phyloP scores from a whole-genome alignment of 768 basidiomycete species.

The Lactarius hatsudake region DNA sequence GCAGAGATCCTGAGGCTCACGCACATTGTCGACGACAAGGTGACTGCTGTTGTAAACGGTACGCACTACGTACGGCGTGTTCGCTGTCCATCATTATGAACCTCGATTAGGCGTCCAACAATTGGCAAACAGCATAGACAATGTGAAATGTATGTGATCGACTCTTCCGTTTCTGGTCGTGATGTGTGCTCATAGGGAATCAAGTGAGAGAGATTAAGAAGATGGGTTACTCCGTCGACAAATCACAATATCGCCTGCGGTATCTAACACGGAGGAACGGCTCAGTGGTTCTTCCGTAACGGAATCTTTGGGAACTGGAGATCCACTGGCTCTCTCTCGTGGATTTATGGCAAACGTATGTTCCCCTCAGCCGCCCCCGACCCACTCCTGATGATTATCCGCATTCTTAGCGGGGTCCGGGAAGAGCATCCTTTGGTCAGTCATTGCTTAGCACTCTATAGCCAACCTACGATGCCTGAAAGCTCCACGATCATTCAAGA shows the following conservation, averaged over 20 bases:
- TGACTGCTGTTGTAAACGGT: not conserved
- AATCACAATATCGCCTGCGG: slow-evolving; percentile 1
- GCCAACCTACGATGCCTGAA: not conserved
- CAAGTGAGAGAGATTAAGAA: not conserved
- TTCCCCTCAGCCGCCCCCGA: not conserved
- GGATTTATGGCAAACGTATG: not conserved
- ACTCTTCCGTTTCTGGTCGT: not conserved
- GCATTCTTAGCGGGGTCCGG: too few species aligned
- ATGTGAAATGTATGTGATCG: not conserved
- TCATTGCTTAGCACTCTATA: not conserved
- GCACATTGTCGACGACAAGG: not conserved
- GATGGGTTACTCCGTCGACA: not conserved
- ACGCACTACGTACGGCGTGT: not conserved
- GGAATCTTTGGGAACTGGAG: not conserved
- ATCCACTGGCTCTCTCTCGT: not conserved
- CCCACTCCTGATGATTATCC: not conserved
- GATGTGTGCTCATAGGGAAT: not conserved
- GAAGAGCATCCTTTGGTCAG: not conserved
- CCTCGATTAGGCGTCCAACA: not conserved
- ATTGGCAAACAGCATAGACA: not conserved
- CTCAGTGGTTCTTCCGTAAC: not conserved
- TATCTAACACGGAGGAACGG: not conserved
- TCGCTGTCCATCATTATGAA: too few species aligned
- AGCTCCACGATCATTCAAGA: not conserved
- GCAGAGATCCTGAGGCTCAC: not conserved